A percentile compares a stretch with the other conserved stretches of the same genome.
Conservation (phyloP, 768 basidiomycete genomes). For the Leccinum broughii region DNA sequence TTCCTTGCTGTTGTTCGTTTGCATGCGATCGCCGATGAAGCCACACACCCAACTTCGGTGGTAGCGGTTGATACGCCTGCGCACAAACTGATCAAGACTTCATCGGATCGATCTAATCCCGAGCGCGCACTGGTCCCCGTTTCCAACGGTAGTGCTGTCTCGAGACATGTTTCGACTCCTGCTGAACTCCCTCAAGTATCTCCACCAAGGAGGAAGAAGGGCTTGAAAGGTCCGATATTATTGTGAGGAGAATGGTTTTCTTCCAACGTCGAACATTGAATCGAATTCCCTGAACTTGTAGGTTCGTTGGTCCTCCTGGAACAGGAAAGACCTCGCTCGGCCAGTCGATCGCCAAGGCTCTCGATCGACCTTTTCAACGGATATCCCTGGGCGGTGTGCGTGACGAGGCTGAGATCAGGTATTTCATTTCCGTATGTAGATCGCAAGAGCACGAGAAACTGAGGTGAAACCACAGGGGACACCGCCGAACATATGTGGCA, state of each 20-base stretch:
- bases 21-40: constrained; percentile 34
- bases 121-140: constrained; percentile 24
- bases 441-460: constrained; percentile 1
- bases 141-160: constrained; percentile 17
- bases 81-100: constrained; percentile 22
- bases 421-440: constrained; percentile 7
- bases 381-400: constrained; percentile 91
- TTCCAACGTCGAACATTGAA: background rate
- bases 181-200: constrained; percentile 7
- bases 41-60: constrained; percentile 4
- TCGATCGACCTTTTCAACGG: constrained; percentile 85
- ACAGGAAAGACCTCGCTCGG: constrained; percentile 92
- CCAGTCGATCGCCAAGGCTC: constrained; percentile 80
- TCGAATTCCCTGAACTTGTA: constrained; percentile 22
- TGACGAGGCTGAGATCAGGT: constrained; percentile 84
- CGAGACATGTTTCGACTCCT: constrained; percentile 9
- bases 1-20: constrained; percentile 85
- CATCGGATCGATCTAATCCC: constrained; percentile 20
- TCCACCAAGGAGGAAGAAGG: constrained; percentile 33
- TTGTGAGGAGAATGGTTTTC: constrained; percentile 40
- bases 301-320: constrained; percentile 89
- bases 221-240: constrained; percentile 72
- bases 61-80: constrained; percentile 8
- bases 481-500: constrained; percentile 87
- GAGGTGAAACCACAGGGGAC: constrained; percentile 40